Evolutionary conservation across 176 grass and related monocot genomes (phyloP).

Genomic region (Juncus effusus): DNA sequence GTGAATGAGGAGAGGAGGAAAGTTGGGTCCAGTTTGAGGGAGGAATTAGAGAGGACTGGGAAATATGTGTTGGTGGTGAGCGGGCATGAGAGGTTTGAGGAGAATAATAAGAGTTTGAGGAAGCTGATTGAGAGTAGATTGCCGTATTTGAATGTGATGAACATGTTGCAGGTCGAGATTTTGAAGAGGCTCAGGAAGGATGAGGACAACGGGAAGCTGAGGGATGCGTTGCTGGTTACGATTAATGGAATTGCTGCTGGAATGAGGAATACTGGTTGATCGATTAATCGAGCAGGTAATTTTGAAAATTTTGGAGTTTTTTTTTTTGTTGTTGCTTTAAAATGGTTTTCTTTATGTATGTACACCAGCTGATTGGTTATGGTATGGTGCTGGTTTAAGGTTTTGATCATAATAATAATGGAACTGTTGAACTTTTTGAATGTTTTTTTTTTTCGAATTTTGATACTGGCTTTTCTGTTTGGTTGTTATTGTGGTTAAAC

Average conservation of each 20-base stretch:
- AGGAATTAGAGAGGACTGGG: slow-evolving; percentile 46
- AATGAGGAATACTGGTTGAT: slow-evolving; percentile 87
- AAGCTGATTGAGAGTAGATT: slow-evolving; percentile 70
- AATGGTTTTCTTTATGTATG: too few relatives aligned
- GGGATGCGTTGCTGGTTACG: slow-evolving; percentile 80
- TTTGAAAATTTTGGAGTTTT: too few relatives aligned
- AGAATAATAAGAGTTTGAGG: slow-evolving; percentile 58
- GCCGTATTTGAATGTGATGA: slow-evolving; percentile 74
- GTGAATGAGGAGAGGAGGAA: slow-evolving; percentile 34
- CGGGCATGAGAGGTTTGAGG: slow-evolving; percentile 67
- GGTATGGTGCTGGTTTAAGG: too few relatives aligned
- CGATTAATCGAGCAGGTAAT: too few relatives aligned
- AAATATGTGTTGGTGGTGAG: slow-evolving; percentile 63
- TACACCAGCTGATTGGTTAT: too few relatives aligned
- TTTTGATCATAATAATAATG: too few relatives aligned
- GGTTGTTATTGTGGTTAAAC: too few relatives aligned
- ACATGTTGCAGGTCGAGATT: slow-evolving; percentile 92
- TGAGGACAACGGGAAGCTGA: slow-evolving; percentile 59
- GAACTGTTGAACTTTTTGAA: too few relatives aligned
- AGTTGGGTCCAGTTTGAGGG: slow-evolving; percentile 38
- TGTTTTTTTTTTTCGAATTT: too few relatives aligned
- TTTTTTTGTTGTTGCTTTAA: too few relatives aligned
- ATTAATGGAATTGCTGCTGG: slow-evolving; percentile 93
- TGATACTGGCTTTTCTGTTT: too few relatives aligned
- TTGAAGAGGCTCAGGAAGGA: slow-evolving; percentile 53